phyloP scores from a whole-genome alignment of 2,329 filamentous ascomycete species.

The Gnomoniopsis sp. region DNA sequence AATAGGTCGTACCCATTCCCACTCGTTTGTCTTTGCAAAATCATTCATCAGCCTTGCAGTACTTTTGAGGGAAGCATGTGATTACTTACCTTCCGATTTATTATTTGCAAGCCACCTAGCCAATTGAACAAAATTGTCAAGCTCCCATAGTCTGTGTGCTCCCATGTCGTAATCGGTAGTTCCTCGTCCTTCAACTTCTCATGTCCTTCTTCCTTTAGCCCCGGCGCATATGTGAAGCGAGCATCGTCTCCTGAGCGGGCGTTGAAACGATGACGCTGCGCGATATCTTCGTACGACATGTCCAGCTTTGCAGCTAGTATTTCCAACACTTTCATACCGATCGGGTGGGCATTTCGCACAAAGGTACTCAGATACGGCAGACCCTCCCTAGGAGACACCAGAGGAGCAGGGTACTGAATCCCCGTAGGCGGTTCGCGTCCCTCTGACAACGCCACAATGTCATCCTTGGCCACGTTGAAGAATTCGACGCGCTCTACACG shows the following conservation, averaged over 20 bases:
- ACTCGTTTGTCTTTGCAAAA: background rate
- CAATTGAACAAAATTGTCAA: background rate
- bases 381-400: background rate
- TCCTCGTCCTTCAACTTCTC: background rate
- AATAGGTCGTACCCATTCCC: background rate
- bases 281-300: background rate
- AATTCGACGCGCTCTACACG: background rate
- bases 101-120: background rate
- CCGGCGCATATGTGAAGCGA: background rate
- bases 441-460: background rate
- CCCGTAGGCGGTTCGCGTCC: background rate
- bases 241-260: background rate
- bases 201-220: background rate
- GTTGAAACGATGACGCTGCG: background rate
- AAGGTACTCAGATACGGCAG: background rate
- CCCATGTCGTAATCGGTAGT: background rate
- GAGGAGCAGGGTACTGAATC: background rate
- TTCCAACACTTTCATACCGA: background rate
- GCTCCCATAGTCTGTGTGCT: background rate
- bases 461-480: background rate
- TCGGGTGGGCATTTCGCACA: background rate
- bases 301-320: background rate
- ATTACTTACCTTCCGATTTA: background rate
- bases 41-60: too few relatives aligned
- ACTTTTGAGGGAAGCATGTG: too few relatives aligned